Conservation (phyloP, 1,139 yeast species). For the Nadsonia commutata region DNA sequence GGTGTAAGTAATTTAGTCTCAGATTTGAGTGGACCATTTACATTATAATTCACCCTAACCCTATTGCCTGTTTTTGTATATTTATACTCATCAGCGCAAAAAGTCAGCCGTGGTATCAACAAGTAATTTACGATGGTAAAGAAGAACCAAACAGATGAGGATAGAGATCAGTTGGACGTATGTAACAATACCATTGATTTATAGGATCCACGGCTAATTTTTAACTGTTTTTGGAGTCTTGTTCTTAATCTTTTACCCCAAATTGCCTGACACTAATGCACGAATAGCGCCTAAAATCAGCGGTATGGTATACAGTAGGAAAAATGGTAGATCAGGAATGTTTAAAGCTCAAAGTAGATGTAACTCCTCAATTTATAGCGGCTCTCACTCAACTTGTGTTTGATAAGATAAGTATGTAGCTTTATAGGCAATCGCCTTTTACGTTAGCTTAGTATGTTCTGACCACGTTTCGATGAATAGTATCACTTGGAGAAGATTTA, state of each 20-base stretch:
- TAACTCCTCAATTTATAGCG: slow-evolving; percentile 20
- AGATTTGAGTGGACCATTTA: too few relatives aligned
- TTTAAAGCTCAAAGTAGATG: slow-evolving; percentile 12
- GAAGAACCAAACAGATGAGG: background rate
- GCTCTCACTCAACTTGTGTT: slow-evolving; percentile 20
- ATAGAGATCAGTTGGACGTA: background rate
- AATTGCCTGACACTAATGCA: too few relatives aligned
- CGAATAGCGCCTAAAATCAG: slow-evolving; percentile 16
- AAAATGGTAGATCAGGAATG: slow-evolving; percentile 20
- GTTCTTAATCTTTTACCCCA: too few relatives aligned
- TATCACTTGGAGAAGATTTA: slow-evolving; percentile 15
- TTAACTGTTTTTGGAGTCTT: too few relatives aligned
- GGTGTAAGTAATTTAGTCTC: too few relatives aligned
- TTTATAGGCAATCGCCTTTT: too few relatives aligned
- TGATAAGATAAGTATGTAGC: slow-evolving; percentile 16
- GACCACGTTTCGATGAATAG: background rate
- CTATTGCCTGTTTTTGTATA: too few relatives aligned
- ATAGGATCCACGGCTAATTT: too few relatives aligned
- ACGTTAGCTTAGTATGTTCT: background rate
- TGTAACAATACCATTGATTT: too few relatives aligned
- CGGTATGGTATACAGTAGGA: slow-evolving; percentile 20
- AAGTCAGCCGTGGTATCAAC: too few relatives aligned
- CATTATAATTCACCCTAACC: background rate
- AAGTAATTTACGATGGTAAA: too few relatives aligned
- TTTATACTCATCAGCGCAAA: too few relatives aligned